A percentile compares a stretch with the other conserved stretches of the same genome.
phyloP scores from a whole-genome alignment of 352 stramenopile genomes.

The Globisporangium solare region DNA sequence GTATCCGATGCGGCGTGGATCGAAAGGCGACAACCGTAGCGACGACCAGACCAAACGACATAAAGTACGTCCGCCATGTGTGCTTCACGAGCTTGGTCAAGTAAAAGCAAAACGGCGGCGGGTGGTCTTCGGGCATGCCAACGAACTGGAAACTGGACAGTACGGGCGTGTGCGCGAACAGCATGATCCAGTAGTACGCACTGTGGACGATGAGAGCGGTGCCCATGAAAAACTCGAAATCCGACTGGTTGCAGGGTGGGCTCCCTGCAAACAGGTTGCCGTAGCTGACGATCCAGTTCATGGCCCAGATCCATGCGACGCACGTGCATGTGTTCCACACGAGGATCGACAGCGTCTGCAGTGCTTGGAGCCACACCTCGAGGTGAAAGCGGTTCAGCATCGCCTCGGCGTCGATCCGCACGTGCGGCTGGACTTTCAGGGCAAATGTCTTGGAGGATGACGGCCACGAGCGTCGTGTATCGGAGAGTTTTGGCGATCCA shows the following conservation, averaged over 20 bases:
- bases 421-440: too few relatives aligned
- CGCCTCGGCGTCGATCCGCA: too few relatives aligned
- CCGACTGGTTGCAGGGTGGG: background rate
- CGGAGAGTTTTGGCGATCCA: too few relatives aligned
- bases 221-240: constrained; percentile 2
- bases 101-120: background rate
- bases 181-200: background rate
- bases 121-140: background rate
- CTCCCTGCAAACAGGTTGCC: background rate
- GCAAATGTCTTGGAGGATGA: too few relatives aligned
- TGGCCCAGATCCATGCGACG: background rate
- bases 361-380: background rate
- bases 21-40: background rate
- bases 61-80: background rate
- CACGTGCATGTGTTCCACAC: background rate
- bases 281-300: background rate
- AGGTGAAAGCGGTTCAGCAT: background rate
- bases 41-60: constrained; percentile 1
- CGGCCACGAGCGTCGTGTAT: too few relatives aligned
- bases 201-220: background rate
- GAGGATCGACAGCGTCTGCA: constrained; percentile 1
- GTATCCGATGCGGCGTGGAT: background rate
- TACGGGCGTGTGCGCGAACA: constrained; percentile 1
- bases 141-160: background rate
- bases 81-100: background rate